Conservation (phyloP, 2,329 filamentous ascomycete genomes). For the Diaporthe vexans region DNA sequence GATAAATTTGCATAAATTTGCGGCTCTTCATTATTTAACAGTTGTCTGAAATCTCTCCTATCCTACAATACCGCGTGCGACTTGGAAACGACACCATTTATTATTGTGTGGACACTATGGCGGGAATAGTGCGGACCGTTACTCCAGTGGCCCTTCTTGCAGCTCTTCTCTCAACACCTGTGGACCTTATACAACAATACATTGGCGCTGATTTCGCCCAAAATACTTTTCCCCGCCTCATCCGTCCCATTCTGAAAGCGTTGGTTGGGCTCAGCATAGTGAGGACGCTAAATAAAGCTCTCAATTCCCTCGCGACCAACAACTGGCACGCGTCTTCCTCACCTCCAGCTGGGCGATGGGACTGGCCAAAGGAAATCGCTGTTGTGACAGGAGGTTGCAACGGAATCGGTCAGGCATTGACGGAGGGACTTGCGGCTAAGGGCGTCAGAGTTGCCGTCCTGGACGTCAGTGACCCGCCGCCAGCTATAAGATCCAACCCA, state of each 20-base stretch:
- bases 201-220: constrained; percentile 21
- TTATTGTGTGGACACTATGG: not conserved
- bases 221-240: constrained; percentile 8
- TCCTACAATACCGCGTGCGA: not conserved
- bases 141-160: constrained; percentile 32
- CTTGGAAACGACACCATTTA: too few species aligned
- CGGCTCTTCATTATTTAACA: too few species aligned
- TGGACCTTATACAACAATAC: constrained; percentile 24
- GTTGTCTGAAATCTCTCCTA: not conserved
- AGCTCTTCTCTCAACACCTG: constrained; percentile 35
- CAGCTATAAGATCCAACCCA: constrained; percentile 23
- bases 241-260: constrained; percentile 28
- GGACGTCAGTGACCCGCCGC: constrained; percentile 52
- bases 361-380: constrained; percentile 48
- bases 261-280: constrained; percentile 33
- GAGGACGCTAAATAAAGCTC: constrained; percentile 39
- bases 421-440: constrained; percentile 50
- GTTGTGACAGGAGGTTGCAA: constrained; percentile 48
- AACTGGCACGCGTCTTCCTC: constrained; percentile 43
- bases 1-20: too few species aligned
- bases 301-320: constrained; percentile 46
- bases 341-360: constrained; percentile 41
- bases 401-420: constrained; percentile 55
- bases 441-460: constrained; percentile 55
- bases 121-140: constrained; percentile 1